These are phyloP conservation scores for Populus deltoides DNA, from an alignment of 345 rosid species.

Conservation along the genomic window DNA sequence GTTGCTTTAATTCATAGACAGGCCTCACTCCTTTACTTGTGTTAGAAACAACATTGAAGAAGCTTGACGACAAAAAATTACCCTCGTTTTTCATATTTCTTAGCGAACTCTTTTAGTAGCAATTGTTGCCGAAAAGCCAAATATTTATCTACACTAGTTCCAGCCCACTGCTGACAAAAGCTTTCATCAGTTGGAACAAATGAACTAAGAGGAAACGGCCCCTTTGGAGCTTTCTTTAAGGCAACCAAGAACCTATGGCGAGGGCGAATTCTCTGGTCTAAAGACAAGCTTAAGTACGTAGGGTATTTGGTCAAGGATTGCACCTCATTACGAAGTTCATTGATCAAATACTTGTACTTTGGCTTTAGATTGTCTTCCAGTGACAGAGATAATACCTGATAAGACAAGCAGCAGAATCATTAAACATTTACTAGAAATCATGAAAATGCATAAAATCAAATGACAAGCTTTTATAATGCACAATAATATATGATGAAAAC, in stretches of 20 bases:
- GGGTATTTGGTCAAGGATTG: constrained; percentile 81
- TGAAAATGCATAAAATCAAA: not conserved
- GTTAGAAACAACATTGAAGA: not conserved
- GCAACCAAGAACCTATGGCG: constrained; percentile 85
- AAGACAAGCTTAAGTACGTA: constrained; percentile 78
- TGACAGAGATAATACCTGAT: constrained; percentile 83
- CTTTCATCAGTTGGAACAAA: constrained; percentile 78
- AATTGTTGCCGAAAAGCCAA: constrained; percentile 75
- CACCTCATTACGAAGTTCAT: constrained; percentile 77
- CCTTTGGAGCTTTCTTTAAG: constrained; percentile 86
- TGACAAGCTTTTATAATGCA: not conserved
- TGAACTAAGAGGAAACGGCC: constrained; percentile 90
- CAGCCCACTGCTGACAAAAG: constrained; percentile 90
- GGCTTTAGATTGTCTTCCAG: constrained; percentile 93
- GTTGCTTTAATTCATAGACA: constrained; percentile 6
- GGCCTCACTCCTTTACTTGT: not conserved
- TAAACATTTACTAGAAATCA: not conserved
- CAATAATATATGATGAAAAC: not conserved
- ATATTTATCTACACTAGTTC: constrained; percentile 75
- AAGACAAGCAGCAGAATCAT: constrained; percentile 16
- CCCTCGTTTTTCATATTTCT: constrained; percentile 57
- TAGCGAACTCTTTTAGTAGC: constrained; percentile 64
- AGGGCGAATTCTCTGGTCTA: constrained; percentile 92
- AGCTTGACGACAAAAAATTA: constrained; percentile 11
- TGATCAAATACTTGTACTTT: constrained; percentile 78